Base-by-base conservation (phyloP, 2,329 filamentous ascomycete genomes). In the Aspergillus pseudotamarii region DNA sequence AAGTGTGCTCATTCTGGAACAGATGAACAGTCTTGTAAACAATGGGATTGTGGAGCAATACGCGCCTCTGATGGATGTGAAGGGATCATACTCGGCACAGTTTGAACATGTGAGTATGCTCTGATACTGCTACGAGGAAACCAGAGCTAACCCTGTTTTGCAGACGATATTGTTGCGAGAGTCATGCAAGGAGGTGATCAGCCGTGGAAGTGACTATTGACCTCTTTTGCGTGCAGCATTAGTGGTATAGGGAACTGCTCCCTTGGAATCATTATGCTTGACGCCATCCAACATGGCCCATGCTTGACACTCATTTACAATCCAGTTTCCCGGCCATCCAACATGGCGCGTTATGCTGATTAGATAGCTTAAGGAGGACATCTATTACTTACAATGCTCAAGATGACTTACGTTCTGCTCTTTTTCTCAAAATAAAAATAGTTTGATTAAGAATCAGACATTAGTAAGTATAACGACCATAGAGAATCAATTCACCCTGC, bases 51-150 rank as follows among this genome's bases (percentile, higher is more conserved):
- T 89, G 4, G 83, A 89, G 48, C 74, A 80, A 4, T 87, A 89
- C 69, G 76, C 76, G 16, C 88, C 87, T 1, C 76, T 90, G 30
- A 76, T 82, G 38, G 88, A 90, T 66, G 73, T 85, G 48, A 80
- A 83, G 65, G 87, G 87, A 2, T 88, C 86, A 1, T 89, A 88
- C 71, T 83, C 85, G 6, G 88, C 88, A 11, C 88, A 90, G 68
- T 89, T 86, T 71, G 88, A 90, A 76, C 88, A 86, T 74, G 79
- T 82, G 71, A 61, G 76, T 71, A 50, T 8, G n/a, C 51, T 28
- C 23, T 14, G 9, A 16, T 48, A 28, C 12, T 28, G 45, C 21
- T 8, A 14, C 2, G 23, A 9, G 12, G 45, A 4, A 4, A 6
- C 12, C 19, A 21, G 53, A 26, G 48, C 58, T 69, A 50, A 68